A percentile compares a stretch with the other conserved stretches of the same genome.
These are phyloP conservation scores for Pleodorina starrii DNA, from an alignment of 139 green algal genomes.

Conservation along the genomic window DNA sequence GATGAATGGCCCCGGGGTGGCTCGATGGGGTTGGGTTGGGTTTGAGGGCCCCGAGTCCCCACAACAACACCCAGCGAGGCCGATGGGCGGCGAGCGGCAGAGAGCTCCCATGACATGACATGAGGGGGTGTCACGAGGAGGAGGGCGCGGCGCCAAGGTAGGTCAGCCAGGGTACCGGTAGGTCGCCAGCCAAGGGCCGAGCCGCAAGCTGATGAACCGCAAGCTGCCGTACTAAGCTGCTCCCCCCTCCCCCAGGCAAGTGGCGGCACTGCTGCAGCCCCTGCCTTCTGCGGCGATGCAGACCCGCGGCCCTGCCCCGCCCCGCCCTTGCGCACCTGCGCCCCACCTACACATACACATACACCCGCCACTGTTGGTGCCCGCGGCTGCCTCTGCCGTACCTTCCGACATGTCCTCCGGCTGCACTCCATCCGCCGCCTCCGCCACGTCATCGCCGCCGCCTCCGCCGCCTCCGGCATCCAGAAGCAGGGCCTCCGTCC, in stretches of 20 bases:
- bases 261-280: not conserved
- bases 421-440: slow-evolving; percentile 13
- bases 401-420: not conserved
- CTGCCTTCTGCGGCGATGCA: not conserved
- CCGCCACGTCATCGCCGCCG: slow-evolving; percentile 24
- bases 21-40: no score
- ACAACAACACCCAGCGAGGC: no score
- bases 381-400: not conserved
- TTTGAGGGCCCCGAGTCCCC: no score
- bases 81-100: no score
- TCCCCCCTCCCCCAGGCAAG: not conserved
- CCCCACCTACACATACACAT: not conserved
- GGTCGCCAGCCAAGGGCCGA: no score
- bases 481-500: not conserved
- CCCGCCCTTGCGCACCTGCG: not conserved
- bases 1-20: no score
- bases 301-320: not conserved
- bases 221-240: no score
- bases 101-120: no score
- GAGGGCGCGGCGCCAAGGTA: no score
- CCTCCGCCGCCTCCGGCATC: not conserved
- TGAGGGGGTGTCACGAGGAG: no score
- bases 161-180: no score
- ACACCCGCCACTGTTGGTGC: not conserved
- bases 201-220: no score